Evolutionary conservation across 192 early-diverging fungal genomes (phyloP).

Genomic region (Rhizophagus sp.): DNA sequence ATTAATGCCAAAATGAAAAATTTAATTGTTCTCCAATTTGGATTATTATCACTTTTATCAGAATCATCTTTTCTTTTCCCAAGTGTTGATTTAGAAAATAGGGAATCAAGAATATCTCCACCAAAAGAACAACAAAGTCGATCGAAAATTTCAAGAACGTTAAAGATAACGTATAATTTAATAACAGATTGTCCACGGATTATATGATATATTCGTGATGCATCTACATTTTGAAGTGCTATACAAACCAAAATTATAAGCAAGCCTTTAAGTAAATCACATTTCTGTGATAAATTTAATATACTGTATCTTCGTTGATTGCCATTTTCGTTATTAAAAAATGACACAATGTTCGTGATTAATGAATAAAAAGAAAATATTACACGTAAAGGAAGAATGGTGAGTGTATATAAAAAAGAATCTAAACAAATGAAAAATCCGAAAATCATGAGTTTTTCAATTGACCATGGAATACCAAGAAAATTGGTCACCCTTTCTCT

Average conservation of each 20-base stretch:
- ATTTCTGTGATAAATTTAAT: constrained; percentile 81
- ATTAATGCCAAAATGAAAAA: constrained; percentile 74
- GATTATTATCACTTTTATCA: constrained; percentile 40
- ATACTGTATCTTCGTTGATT: constrained; percentile 29
- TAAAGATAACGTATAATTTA: constrained; percentile 98
- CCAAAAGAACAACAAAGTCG: constrained; percentile 92
- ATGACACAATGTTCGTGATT: constrained; percentile 37
- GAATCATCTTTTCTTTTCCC: constrained; percentile 35
- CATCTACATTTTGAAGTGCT: constrained; percentile 79
- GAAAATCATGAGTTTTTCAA: constrained; percentile 94
- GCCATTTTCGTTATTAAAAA: constrained; percentile 32
- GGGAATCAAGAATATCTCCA: constrained; percentile 90
- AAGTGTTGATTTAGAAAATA: constrained; percentile 81
- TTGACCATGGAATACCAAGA: constrained; percentile 80
- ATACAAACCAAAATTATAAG: constrained; percentile 76
- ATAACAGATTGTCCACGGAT: constrained; percentile 95
- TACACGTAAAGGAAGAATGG: constrained; percentile 89
- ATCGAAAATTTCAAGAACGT: constrained; percentile 93
- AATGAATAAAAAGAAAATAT: constrained; percentile 62
- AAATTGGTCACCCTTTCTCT: constrained; percentile 86
- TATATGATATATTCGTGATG: constrained; percentile 89
- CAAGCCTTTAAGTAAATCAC: constrained; percentile 87
- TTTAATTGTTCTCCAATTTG: constrained; percentile 50
- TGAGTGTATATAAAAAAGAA: constrained; percentile 93
- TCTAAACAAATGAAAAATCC: constrained; percentile 92